phyloP scores from a whole-genome alignment of 805 yeast species.

The Metschnikowia koreensis region DNA sequence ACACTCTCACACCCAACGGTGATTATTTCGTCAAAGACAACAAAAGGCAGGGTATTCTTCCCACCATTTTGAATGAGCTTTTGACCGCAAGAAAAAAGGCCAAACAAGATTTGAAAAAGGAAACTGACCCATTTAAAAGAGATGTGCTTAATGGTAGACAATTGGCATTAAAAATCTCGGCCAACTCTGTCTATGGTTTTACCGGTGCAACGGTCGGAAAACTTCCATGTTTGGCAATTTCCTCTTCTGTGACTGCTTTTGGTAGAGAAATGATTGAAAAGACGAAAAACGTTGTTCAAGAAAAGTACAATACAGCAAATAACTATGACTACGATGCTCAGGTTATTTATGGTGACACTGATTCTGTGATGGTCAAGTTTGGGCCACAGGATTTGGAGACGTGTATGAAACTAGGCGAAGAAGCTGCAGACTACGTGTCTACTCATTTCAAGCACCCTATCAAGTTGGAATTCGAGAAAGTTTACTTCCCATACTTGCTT shows the following conservation, averaged over 20 bases:
- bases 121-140: slow-evolving; percentile 89
- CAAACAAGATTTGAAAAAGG: slow-evolving; percentile 83
- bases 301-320: slow-evolving; percentile 71
- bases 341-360: slow-evolving; percentile 98
- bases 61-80: slow-evolving; percentile 86
- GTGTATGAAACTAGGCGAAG: slow-evolving; percentile 90
- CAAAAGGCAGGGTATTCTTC: slow-evolving; percentile 80
- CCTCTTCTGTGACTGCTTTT: slow-evolving; percentile 91
- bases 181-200: slow-evolving; percentile 97
- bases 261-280: slow-evolving; percentile 96
- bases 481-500: slow-evolving; percentile 88
- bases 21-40: slow-evolving; percentile 78
- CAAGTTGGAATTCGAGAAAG: slow-evolving; percentile 94
- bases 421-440: slow-evolving; percentile 89
- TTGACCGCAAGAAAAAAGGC: slow-evolving; percentile 92
- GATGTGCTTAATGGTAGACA: slow-evolving; percentile 97
- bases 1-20: slow-evolving; percentile 85
- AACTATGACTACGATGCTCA: slow-evolving; percentile 83
- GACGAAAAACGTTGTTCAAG: slow-evolving; percentile 84
- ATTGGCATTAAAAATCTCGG: slow-evolving; percentile 91
- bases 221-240: slow-evolving; percentile 92
- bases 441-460: slow-evolving; percentile 79
- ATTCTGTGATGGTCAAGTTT: slow-evolving; percentile 98
- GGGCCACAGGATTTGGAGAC: slow-evolving; percentile 77
- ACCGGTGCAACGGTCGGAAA: slow-evolving; percentile 99